Base-by-base conservation (phyloP, 2,329 filamentous ascomycete species). In the Huntiella moniliformis region DNA sequence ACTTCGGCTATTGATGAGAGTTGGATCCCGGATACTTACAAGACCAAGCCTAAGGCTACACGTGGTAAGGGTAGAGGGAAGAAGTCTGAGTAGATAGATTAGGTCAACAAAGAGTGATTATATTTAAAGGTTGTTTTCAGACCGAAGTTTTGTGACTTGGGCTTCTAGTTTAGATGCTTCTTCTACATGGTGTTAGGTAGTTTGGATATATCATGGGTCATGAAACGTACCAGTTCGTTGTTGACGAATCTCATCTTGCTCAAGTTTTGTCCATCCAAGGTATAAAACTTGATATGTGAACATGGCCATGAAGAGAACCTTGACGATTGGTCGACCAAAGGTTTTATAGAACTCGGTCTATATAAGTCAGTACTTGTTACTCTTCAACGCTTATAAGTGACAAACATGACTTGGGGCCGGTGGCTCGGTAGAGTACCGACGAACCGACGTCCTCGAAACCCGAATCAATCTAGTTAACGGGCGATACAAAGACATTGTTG, bases 1-100 rank as follows among this genome's bases (percentile, higher is more conserved):
- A 73, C 79, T 47, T 77, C 74, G 52, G 74, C 72, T 51, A 93
- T 87, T 63, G 87, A 94, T 57, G 80, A 88, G 68, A 84, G 79
- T 68, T 95, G 88, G 87, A 94, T 95, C 56, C 86, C 87, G 28
- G 76, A 78, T 51, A 77, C 82, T 61, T 87, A 96, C 65, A 76
- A 95, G 62, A 83, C 88, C 68, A 79, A 83, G 55, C 87, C 88
- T 34, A 71, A 81, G 54, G 81, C 74, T 48, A 73, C 73, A 62
- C 72, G 74, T 53, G 71, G 74, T 61, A 78, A 77, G 73, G 73
- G 69, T 53, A 63, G 68, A 53, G 51, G 52, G 54, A 71, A 71
- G 63, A 56, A 54, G 55, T 18, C 38, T 11, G 48, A 47, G 35
- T 48, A 47, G 35, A 16, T 10, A n/a, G n/a, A 36, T 16, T 18